Percentiles rank a stretch among this genome's conserved stretches.
Evolutionary conservation across 495 filamentous ascomycete species (phyloP).

Genomic region (Aspergillus avenaceus): DNA sequence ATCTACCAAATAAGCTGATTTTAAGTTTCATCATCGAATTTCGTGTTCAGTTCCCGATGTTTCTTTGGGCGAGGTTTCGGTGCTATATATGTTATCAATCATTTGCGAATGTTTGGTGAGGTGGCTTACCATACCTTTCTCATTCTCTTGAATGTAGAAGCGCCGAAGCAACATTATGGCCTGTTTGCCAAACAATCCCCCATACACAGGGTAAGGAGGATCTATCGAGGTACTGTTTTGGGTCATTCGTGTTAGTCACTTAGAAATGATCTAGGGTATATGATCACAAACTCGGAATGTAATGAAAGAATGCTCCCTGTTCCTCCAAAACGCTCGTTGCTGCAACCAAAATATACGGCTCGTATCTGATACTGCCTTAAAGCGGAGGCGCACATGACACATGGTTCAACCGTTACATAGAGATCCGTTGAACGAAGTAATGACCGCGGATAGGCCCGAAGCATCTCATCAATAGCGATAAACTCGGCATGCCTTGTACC

Average conservation of each 20-base stretch:
- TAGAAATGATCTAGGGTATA: too few species aligned
- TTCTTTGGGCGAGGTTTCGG: constrained; percentile 58
- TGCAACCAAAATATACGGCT: constrained; percentile 87
- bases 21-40: constrained; percentile 21
- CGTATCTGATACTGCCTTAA: constrained; percentile 78
- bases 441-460: constrained; percentile 50
- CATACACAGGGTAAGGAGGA: constrained; percentile 67
- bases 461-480: constrained; percentile 67
- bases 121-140: too few species aligned
- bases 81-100: too few species aligned
- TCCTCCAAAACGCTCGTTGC: constrained; percentile 94
- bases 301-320: constrained; percentile 86
- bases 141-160: constrained; percentile 97
- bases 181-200: constrained; percentile 80
- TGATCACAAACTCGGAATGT: constrained; percentile 71
- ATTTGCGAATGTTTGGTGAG: too few species aligned
- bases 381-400: constrained; percentile 96
- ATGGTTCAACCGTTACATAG: constrained; percentile 97
- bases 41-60: constrained; percentile 46
- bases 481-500: constrained; percentile 95
- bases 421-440: constrained; percentile 70
- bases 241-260: constrained; percentile 8
- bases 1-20: too few species aligned
- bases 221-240: constrained; percentile 54
- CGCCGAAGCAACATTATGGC: constrained; percentile 85